Evolutionary conservation across 225 moss, liverwort and hornwort genomes (phyloP).

Genomic region (Pseudisothecium myosuroides): DNA sequence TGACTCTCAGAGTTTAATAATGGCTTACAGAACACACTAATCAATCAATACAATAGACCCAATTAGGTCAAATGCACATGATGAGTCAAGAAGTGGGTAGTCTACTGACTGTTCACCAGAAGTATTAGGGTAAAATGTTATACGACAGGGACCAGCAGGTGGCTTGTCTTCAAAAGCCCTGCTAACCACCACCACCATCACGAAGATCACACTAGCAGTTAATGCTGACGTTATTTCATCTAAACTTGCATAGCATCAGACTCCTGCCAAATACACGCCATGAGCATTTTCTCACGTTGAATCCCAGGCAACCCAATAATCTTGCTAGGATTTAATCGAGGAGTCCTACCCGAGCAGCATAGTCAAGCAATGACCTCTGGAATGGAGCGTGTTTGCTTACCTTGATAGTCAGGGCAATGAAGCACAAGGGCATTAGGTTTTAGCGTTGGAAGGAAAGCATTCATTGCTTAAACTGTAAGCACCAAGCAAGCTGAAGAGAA

Average conservation of each 20-base stretch:
- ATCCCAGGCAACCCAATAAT: background rate
- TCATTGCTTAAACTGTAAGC: background rate
- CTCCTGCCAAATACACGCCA: background rate
- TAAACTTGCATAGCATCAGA: background rate
- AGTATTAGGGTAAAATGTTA: background rate
- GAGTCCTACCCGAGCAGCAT: background rate
- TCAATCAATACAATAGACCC: background rate
- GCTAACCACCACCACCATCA: background rate
- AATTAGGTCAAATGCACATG: background rate
- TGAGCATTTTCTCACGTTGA: background rate
- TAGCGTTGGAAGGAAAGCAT: background rate
- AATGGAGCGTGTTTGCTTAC: background rate
- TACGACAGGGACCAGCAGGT: background rate
- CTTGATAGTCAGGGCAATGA: background rate
- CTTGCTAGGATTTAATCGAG: background rate
- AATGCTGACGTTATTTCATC: background rate
- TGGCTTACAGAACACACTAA: background rate
- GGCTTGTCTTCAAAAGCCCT: background rate
- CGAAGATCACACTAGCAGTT: background rate
- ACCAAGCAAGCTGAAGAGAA: background rate
- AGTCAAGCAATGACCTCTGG: background rate
- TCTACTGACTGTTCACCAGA: background rate
- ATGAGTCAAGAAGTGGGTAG: background rate
- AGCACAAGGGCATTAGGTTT: background rate
- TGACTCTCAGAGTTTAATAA: background rate